Percentiles rank a stretch among this genome's conserved stretches.
These are phyloP conservation scores for Pichia kluyveri DNA, from an alignment of 805 yeast genomes.

Conservation along the genomic window DNA sequence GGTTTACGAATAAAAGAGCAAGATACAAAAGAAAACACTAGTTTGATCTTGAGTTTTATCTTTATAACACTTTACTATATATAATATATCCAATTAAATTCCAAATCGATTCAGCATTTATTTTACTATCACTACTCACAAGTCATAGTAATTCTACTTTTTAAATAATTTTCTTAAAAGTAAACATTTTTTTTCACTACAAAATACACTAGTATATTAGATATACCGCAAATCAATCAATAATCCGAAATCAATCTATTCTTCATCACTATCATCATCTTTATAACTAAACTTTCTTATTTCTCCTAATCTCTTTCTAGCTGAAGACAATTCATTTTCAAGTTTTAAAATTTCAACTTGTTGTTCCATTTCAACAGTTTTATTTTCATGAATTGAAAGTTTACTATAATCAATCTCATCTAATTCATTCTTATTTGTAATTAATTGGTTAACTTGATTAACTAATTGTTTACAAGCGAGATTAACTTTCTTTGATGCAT, in stretches of 20 bases:
- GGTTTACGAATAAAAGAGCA: slow-evolving; percentile 14
- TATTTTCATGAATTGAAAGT: slow-evolving; percentile 69
- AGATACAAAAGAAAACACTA: slow-evolving; percentile 1
- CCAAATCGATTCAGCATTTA: too few species aligned
- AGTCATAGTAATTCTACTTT: too few species aligned
- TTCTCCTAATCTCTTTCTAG: slow-evolving; percentile 77
- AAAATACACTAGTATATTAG: too few species aligned
- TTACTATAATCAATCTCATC: slow-evolving; percentile 55
- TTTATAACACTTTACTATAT: too few species aligned
- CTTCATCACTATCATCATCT: slow-evolving; percentile 49
- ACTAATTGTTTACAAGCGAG: slow-evolving; percentile 72
- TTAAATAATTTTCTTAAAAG: too few species aligned
- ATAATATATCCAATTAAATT: too few species aligned
- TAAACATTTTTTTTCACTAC: too few species aligned
- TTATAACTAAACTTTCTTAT: slow-evolving; percentile 72
- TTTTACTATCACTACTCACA: too few species aligned
- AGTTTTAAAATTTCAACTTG: slow-evolving; percentile 82
- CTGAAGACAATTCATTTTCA: slow-evolving; percentile 61
- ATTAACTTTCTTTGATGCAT: slow-evolving; percentile 59
- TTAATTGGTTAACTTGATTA: slow-evolving; percentile 37
- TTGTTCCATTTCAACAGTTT: slow-evolving; percentile 84
- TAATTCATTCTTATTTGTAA: slow-evolving; percentile 20
- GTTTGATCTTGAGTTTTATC: too few species aligned
- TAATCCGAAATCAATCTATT: slow-evolving; percentile 1
- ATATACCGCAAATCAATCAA: too few species aligned